phyloP scores from a whole-genome alignment of 805 yeast species.

The Wickerhamiella australiensis region DNA sequence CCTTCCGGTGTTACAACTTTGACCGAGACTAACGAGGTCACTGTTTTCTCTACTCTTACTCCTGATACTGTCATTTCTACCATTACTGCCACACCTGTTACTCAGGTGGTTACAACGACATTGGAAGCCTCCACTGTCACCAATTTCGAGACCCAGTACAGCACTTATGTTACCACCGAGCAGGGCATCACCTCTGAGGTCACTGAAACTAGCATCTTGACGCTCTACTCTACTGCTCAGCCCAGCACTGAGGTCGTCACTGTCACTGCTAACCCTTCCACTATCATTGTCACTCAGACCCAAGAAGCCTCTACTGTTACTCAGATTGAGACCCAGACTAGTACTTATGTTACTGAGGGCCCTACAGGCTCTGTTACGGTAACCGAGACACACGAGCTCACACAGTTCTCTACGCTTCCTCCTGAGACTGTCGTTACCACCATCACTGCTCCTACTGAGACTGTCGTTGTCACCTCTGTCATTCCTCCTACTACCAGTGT shows the following conservation, averaged over 20 bases:
- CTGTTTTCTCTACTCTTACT: background rate
- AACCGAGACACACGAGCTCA: background rate
- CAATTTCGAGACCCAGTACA: background rate
- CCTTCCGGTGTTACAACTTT: background rate
- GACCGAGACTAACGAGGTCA: constrained; percentile 1
- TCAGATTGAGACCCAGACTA: background rate
- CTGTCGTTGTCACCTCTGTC: background rate
- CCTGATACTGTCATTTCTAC: background rate
- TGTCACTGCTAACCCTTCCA: background rate
- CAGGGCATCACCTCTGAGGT: background rate
- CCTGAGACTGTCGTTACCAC: background rate
- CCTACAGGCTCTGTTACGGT: background rate
- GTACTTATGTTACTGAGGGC: background rate
- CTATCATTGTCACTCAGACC: background rate
- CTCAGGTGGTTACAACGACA: constrained; percentile 3
- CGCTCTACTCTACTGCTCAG: background rate
- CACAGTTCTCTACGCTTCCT: background rate
- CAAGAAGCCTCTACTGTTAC: constrained; percentile 3
- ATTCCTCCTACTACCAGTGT: background rate
- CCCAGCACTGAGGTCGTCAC: background rate
- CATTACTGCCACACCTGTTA: background rate
- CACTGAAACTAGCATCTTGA: background rate
- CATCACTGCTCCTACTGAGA: background rate
- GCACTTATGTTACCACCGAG: background rate
- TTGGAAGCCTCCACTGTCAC: constrained; percentile 4